These are phyloP conservation scores for Pinus albicaulis DNA, from an alignment of 75 land plant genomes.

Conservation along the genomic window DNA sequence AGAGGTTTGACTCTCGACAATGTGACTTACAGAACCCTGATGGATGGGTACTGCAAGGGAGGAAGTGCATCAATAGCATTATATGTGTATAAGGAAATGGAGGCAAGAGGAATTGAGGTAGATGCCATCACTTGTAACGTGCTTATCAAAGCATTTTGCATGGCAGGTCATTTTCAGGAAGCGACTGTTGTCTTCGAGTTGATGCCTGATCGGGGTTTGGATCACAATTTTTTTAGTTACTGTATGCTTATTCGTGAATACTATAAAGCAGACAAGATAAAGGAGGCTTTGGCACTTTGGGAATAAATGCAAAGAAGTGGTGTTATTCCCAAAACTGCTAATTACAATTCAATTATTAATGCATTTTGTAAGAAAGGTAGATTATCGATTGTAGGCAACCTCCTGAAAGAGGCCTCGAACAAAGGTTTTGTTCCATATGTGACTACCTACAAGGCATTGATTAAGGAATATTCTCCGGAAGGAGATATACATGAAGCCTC, in stretches of 20 bases:
- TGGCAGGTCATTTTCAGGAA: conserved; percentile 33
- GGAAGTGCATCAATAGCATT: conserved; percentile 50
- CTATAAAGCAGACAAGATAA: conserved; percentile 25
- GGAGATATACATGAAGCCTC: conserved; percentile 22
- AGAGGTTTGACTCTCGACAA: conserved; percentile 32
- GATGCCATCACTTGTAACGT: conserved; percentile 42
- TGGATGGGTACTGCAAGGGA: conserved; percentile 60
- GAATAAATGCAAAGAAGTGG: conserved; percentile 23
- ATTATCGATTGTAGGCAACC: conserved; percentile 32
- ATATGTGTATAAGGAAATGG: conserved; percentile 25
- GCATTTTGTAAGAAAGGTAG: conserved; percentile 31
- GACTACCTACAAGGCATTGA: conserved; percentile 11
- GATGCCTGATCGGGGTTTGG: conserved; percentile 35
- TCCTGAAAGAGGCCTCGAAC: conserved; percentile 24
- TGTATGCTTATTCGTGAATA: conserved; percentile 41
- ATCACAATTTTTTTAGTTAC: conserved; percentile 44
- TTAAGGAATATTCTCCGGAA: conserved; percentile 10
- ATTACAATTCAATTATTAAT: conserved; percentile 33
- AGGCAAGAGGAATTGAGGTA: conserved; percentile 11
- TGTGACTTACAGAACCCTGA: conserved; percentile 60
- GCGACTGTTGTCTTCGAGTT: conserved; percentile 33
- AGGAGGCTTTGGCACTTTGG: conserved; percentile 43
- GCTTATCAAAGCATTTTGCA: conserved; percentile 48
- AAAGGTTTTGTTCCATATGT: conserved; percentile 19
- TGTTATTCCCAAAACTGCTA: conserved; percentile 2